phyloP scores from a whole-genome alignment of 1,284 basidiomycete species.

The Rhizoctonia solani region DNA sequence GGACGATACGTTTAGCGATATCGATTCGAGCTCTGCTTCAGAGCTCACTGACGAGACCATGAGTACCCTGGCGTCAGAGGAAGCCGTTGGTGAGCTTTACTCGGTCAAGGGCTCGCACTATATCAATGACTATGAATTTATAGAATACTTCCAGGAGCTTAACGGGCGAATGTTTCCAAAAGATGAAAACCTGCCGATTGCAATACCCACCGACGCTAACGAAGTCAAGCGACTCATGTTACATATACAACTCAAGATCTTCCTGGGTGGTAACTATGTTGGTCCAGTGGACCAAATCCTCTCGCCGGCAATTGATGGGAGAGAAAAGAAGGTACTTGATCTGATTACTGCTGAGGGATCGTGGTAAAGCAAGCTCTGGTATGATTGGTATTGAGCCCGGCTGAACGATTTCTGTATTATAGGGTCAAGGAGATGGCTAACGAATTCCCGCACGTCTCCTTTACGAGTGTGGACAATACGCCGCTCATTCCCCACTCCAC shows the following conservation, averaged over 20 bases:
- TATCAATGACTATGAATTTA: no score
- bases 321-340: constrained; percentile 21
- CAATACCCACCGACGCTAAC: constrained; percentile 3
- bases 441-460: background rate
- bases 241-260: constrained; percentile 26
- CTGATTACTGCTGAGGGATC: constrained; percentile 24
- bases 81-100: constrained; percentile 15
- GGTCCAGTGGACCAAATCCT: constrained; percentile 17
- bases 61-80: constrained; percentile 18
- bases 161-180: constrained; percentile 27
- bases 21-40: no score
- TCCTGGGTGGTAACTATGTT: constrained; percentile 15
- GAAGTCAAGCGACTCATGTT: constrained; percentile 19
- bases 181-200: constrained; percentile 24
- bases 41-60: no score
- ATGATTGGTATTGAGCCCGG: background rate
- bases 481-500: background rate
- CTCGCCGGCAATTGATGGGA: background rate
- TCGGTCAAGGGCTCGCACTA: no score
- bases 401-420: no score
- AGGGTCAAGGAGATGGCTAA: background rate
- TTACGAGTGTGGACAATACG: background rate
- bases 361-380: background rate
- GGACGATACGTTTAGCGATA: no score
- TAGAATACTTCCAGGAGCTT: constrained; percentile 31